Percentiles rank a stretch among this genome's conserved stretches.
These are phyloP conservation scores for Cochlearia excelsa DNA, from an alignment of 345 rosid species.

Conservation along the genomic window DNA sequence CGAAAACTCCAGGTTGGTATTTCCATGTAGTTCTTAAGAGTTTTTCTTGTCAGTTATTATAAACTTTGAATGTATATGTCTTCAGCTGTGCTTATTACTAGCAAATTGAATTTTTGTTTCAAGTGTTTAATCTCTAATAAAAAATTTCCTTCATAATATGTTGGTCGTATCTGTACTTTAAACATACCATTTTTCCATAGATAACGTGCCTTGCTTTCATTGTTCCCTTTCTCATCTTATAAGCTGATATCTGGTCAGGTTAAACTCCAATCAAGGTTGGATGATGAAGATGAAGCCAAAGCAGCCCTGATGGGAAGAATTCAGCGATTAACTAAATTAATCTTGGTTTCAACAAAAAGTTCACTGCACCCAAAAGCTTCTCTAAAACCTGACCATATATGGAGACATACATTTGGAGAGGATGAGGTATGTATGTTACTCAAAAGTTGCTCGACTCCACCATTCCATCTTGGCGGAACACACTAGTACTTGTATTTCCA, in stretches of 20 bases:
- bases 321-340: conserved; percentile 91
- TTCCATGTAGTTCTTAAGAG: conserved; percentile 14
- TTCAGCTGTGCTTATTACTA: conserved; percentile 8
- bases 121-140: conserved; percentile 1
- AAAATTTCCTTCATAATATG: conserved; percentile 9
- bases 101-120: not conserved
- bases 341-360: conserved; percentile 95
- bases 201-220: conserved; percentile 9
- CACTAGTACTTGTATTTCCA: conserved; percentile 1
- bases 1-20: conserved; percentile 71
- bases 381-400: conserved; percentile 65
- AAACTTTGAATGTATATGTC: conserved; percentile 3
- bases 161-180: conserved; percentile 14
- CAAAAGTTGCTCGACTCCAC: conserved; percentile 2
- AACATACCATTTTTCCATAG: conserved; percentile 15
- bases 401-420: conserved; percentile 67
- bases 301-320: conserved; percentile 99
- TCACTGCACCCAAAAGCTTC: conserved; percentile 58
- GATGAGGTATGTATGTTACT: conserved; percentile 59
- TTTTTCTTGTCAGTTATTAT: conserved; percentile 17
- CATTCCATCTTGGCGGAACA: conserved; percentile 11
- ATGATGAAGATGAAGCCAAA: conserved; percentile 99
- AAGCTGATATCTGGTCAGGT: conserved; percentile 93
- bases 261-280: conserved; percentile 93
- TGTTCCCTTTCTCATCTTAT: conserved; percentile 16